phyloP scores from a whole-genome alignment of 441 rosid species.

The Eruca vesicaria region DNA sequence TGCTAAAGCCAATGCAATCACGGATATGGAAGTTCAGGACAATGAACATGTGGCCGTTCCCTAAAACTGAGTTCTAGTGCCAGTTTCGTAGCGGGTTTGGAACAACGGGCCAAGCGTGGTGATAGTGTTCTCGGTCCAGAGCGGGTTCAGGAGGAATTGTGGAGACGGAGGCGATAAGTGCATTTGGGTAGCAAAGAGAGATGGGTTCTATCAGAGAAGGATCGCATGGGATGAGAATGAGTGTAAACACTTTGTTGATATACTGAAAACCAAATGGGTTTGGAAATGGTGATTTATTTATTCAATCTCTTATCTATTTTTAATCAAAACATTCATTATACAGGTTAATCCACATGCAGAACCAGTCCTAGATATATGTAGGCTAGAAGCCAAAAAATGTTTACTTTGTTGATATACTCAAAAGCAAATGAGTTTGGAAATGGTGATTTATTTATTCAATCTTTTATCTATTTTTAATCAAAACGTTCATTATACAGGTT shows the following conservation, averaged over 20 bases:
- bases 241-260: constrained; percentile 7
- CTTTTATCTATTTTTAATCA: too few species aligned
- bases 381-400: too few species aligned
- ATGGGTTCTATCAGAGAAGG: constrained; percentile 23
- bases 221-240: not conserved
- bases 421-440: too few species aligned
- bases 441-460: too few species aligned
- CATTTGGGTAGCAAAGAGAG: too few species aligned
- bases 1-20: constrained; percentile 8
- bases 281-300: constrained; percentile 35
- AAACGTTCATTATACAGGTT: too few species aligned
- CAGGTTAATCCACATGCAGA: too few species aligned
- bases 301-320: not conserved
- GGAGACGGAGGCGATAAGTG: constrained; percentile 20
- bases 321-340: too few species aligned
- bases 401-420: too few species aligned
- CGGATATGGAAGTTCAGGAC: constrained; percentile 27
- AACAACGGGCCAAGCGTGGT: constrained; percentile 11
- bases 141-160: constrained; percentile 1
- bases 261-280: constrained; percentile 31
- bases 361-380: too few species aligned
- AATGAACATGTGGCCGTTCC: constrained; percentile 36
- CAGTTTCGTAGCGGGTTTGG: too few species aligned
- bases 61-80: constrained; percentile 28
- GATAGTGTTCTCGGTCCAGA: constrained; percentile 24